A percentile compares a stretch with the other conserved stretches of the same genome.
phyloP scores from a whole-genome alignment of 1,139 yeast species.

The Wickerhamiella pararugosa region DNA sequence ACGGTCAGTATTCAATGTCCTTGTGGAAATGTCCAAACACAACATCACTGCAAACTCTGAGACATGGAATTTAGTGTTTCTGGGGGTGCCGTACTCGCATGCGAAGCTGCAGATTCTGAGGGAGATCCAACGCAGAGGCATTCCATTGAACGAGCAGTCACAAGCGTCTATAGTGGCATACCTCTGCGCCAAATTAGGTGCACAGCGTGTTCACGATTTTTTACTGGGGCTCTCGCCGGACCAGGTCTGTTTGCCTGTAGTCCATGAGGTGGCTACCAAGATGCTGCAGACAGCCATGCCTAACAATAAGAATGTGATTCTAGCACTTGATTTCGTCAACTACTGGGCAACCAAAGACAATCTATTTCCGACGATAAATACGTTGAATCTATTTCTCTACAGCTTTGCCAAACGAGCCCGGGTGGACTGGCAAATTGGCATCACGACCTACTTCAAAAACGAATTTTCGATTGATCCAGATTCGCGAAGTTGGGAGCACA shows the following conservation, averaged over 20 bases:
- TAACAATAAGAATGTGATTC: neutral
- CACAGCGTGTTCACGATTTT: neutral
- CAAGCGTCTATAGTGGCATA: neutral
- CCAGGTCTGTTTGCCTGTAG: neutral
- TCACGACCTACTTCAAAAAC: neutral
- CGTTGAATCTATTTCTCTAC: conserved; percentile 2
- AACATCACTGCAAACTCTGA: conserved; percentile 1
- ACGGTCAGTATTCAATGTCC: neutral
- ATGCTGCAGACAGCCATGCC: neutral
- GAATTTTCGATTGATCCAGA: conserved; percentile 1
- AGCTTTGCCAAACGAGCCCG: conserved; percentile 2
- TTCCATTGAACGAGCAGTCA: conserved; percentile 1
- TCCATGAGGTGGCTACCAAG: neutral
- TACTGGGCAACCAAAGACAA: conserved; percentile 4
- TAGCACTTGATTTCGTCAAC: conserved; percentile 4
- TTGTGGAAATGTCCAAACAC: neutral
- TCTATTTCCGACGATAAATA: neutral
- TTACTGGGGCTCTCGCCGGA: neutral
- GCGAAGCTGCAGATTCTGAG: neutral
- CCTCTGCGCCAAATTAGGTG: neutral
- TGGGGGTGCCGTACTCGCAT: conserved; percentile 1
- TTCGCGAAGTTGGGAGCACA: conserved; percentile 1
- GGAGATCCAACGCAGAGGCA: neutral
- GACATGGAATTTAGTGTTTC: conserved; percentile 3
- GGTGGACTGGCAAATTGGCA: conserved; percentile 5